Evolutionary conservation across 768 basidiomycete genomes (phyloP).

Genomic region (Xanthoconium purpureum): DNA sequence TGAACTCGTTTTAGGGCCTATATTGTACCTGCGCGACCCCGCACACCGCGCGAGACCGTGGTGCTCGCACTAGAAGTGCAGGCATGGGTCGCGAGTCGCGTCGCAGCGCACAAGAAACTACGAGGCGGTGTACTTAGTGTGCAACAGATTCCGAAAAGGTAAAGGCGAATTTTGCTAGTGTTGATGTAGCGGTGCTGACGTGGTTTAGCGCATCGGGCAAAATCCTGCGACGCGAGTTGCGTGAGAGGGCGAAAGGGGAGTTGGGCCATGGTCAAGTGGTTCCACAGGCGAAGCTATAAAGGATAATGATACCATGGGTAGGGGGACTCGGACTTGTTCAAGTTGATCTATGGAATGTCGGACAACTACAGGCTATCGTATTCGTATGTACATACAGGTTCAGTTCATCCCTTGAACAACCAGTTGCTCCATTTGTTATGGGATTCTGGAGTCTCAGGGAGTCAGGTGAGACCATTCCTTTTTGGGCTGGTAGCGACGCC

Average conservation of each 20-base stretch:
- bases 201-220: constrained; percentile 73
- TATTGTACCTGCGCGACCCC: constrained; percentile 34
- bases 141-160: constrained; percentile 40
- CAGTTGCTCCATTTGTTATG: too few relatives aligned
- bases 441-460: too few relatives aligned
- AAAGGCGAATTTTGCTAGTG: background rate
- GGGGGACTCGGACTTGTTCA: background rate
- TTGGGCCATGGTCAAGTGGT: constrained; percentile 23
- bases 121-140: constrained; percentile 69
- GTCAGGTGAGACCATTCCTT: too few relatives aligned
- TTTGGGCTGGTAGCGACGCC: too few relatives aligned
- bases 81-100: constrained; percentile 65
- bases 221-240: constrained; percentile 76
- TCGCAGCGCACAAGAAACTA: constrained; percentile 74
- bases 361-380: too few relatives aligned
- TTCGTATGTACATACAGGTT: too few relatives aligned
- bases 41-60: constrained; percentile 17
- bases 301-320: background rate
- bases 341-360: too few relatives aligned
- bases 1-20: constrained; percentile 48
- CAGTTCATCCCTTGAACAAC: too few relatives aligned
- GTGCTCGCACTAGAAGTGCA: constrained; percentile 50
- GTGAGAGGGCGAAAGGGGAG: constrained; percentile 64
- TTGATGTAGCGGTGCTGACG: constrained; percentile 1
- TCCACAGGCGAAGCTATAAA: constrained; percentile 11